A percentile compares a stretch with the other conserved stretches of the same genome.
phyloP scores from a whole-genome alignment of 2,329 filamentous ascomycete species.

The Pseudogymnoascus sp. region DNA sequence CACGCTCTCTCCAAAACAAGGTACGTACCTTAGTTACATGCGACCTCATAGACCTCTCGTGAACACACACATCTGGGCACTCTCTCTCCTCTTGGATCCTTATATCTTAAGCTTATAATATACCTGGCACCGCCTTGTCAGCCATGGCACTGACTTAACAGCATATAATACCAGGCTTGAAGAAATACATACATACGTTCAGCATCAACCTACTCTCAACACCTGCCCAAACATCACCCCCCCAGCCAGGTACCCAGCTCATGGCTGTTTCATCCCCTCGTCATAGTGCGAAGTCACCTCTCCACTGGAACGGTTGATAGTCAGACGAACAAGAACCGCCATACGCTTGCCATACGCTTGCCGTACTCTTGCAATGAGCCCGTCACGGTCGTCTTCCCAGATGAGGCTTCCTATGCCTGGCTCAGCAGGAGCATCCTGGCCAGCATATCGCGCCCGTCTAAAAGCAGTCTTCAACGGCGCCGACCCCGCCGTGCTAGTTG shows the following conservation, averaged over 20 bases:
- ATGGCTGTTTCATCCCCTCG: conserved; percentile 3
- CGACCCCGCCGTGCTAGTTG: conserved; percentile 62
- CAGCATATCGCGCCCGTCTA: conserved; percentile 61
- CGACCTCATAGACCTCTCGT: not conserved
- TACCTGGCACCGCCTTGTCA: not conserved
- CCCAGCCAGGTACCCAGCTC: not conserved
- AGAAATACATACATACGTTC: not conserved
- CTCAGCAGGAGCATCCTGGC: conserved; percentile 59
- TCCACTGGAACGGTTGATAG: conserved; percentile 4
- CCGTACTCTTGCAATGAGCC: not conserved
- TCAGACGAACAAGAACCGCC: not conserved
- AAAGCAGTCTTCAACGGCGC: conserved; percentile 55
- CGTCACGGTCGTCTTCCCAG: conserved; percentile 11
- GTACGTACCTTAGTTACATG: not conserved
- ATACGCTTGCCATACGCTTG: too few relatives aligned
- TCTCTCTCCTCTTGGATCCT: too few relatives aligned
- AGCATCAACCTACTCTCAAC: not conserved
- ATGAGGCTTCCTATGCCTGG: conserved; percentile 49
- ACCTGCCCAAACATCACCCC: not conserved
- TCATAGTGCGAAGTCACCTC: not conserved
- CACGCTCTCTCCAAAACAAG: not conserved
- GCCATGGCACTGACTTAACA: not conserved
- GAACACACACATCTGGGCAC: not conserved
- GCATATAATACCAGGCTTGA: not conserved
- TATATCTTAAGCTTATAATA: too few relatives aligned